Evolutionary conservation across 106 monocot genomes (phyloP).

Genomic region (Platanthera guangdongensis): DNA sequence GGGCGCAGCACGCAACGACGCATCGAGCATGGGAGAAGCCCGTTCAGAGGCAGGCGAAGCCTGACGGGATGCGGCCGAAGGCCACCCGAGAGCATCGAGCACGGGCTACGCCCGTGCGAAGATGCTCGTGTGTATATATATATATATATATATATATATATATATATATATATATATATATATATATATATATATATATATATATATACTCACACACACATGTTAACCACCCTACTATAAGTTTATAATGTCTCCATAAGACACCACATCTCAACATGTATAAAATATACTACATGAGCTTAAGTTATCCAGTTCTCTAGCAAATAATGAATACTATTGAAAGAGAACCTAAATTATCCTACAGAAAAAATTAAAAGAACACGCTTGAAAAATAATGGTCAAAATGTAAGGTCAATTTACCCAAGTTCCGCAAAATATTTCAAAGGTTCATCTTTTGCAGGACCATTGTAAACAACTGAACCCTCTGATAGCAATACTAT

Average conservation of each 20-base stretch:
- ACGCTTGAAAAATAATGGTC: neutral
- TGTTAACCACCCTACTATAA: neutral
- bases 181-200: too few relatives aligned
- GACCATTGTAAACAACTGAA: conserved; percentile 73
- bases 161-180: too few relatives aligned
- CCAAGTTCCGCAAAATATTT: conserved; percentile 74
- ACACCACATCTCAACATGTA: neutral
- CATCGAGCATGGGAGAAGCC: too few relatives aligned
- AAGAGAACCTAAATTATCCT: neutral
- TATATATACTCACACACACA: neutral
- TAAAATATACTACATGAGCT: neutral
- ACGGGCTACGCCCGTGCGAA: too few relatives aligned
- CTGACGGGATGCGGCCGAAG: too few relatives aligned
- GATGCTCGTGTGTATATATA: too few relatives aligned
- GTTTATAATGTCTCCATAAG: neutral
- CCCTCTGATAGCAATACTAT: conserved; percentile 87
- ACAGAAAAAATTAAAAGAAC: neutral
- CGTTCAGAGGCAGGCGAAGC: too few relatives aligned
- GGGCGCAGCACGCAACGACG: too few relatives aligned
- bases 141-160: too few relatives aligned
- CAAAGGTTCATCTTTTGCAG: conserved; percentile 78
- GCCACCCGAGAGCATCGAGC: too few relatives aligned
- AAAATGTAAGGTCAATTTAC: conserved; percentile 26
- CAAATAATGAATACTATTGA: neutral
- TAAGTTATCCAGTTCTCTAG: neutral